Evolutionary conservation across 208 protist genomes (phyloP), one percentile per base, ranked within the genome.

Genomic region (Trypanosoma congolense): DNA sequence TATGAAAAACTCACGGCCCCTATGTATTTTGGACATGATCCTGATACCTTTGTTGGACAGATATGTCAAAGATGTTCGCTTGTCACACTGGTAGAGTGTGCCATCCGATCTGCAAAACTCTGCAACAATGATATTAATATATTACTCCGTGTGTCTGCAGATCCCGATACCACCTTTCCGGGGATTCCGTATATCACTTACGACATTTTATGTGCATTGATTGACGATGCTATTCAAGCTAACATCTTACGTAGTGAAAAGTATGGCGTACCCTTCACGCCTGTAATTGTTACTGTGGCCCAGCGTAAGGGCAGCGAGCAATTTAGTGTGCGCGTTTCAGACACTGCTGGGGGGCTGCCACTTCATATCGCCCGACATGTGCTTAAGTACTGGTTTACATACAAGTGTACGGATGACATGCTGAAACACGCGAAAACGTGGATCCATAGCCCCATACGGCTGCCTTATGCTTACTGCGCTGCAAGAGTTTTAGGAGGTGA

Each of bases 101-200:
- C 55, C 0, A 78, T 83, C 12, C 68, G 65, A 12, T 56, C 57
- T 0, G 61, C 56, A 25, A 57, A 75, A 41, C 4, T 22, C 4
- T 54, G 48, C 19, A 83, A 86, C 59, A 71, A 80, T 29, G 70
- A 75, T 14, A 60, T 60, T 0, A 62, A 83, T 41, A 86, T 90
- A 48, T 67, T 73, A 36, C 40, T 90, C 22, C 70, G 66, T 52
- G 19, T 90, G 24, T 60, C 65, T 6, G 77, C 75, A 5, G 75
- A 80, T 49, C 36, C 45, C 21, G 42, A 64, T 38, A 30, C 80
- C 45, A 73, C 70, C 0, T 83, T 83, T 69, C 46, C 73, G 2
- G 82, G 77, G 16, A 57, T 86, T 8, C 82, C 77, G 21, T 85
- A 90, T 53, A 85, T 86, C 38, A 78, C 65, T 8, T 70, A 79